Conservation (phyloP, 306 rosid genomes). For the Sphenostylis stenocarpa region DNA sequence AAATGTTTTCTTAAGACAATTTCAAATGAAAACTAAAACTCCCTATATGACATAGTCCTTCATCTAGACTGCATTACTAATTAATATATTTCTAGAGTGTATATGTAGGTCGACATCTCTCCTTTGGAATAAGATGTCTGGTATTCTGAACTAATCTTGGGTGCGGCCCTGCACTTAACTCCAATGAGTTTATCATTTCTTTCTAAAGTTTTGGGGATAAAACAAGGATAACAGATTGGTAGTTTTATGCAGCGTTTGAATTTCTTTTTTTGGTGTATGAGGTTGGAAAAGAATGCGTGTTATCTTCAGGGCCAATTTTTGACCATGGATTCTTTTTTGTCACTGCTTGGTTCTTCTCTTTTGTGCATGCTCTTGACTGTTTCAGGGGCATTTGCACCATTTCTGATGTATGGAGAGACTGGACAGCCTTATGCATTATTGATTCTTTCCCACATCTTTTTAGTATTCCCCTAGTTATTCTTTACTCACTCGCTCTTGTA, state of each 20-base stretch:
- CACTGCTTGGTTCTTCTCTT: background rate
- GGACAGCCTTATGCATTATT: background rate
- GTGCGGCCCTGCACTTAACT: background rate
- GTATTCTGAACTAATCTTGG: background rate
- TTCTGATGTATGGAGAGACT: slow-evolving; percentile 6
- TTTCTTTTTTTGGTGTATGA: background rate
- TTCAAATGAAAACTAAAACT: background rate
- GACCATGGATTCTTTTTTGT: background rate
- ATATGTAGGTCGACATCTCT: background rate
- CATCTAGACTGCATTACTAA: background rate
- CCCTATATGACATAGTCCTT: background rate
- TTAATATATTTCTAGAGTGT: background rate
- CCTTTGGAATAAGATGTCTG: background rate
- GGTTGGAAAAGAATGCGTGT: background rate
- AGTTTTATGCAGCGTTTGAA: too few relatives aligned
- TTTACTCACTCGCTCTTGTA: slow-evolving; percentile 5
- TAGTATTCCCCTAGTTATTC: background rate
- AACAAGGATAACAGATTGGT: too few relatives aligned
- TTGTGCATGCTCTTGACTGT: background rate
- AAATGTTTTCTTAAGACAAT: background rate
- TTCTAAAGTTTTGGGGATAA: too few relatives aligned
- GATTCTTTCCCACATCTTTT: background rate
- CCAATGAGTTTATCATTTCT: background rate
- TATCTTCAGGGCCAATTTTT: background rate
- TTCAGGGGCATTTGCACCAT: background rate